Percentiles rank a stretch among this genome's conserved stretches.
phyloP scores from a whole-genome alignment of 768 basidiomycete species.

The Termitomyces sp. region DNA sequence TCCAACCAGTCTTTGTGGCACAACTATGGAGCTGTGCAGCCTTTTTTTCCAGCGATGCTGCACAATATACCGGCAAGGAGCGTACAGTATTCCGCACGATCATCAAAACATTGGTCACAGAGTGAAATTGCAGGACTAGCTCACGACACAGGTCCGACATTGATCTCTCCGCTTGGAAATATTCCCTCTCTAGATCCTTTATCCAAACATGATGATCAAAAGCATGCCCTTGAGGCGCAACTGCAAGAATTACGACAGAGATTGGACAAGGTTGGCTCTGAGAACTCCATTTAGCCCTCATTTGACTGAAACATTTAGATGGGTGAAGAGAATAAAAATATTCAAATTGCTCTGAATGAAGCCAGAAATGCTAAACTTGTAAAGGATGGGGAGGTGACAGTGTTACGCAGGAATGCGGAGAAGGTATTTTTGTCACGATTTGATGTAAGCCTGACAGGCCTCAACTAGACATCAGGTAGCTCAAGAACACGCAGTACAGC shows the following conservation, averaged over 20 bases:
- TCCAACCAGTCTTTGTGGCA: neutral
- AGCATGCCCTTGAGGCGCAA: slow-evolving; percentile 16
- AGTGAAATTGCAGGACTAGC: neutral
- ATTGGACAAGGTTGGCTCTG: slow-evolving; percentile 39
- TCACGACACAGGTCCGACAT: neutral
- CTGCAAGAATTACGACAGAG: slow-evolving; percentile 27
- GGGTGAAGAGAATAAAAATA: slow-evolving; percentile 39
- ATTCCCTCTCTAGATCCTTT: neutral
- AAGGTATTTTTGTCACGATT: slow-evolving; percentile 37
- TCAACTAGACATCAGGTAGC: slow-evolving; percentile 32
- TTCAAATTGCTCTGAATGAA: slow-evolving; percentile 38
- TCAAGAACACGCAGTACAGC: slow-evolving; percentile 52
- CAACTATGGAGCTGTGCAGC: neutral
- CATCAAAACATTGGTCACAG: slow-evolving; percentile 2
- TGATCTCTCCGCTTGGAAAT: neutral
- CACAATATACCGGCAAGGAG: neutral
- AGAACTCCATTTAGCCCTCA: slow-evolving; percentile 6
- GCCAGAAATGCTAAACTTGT: slow-evolving; percentile 45
- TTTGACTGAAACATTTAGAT: slow-evolving; percentile 31
- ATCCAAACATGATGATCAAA: neutral
- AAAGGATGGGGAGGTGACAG: slow-evolving; percentile 69
- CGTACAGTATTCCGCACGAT: slow-evolving; percentile 8
- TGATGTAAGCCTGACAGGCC: neutral
- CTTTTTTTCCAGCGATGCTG: neutral
- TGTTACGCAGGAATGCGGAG: slow-evolving; percentile 60